Conservation (phyloP, 306 rosid species). For the Medicago ruthenica region DNA sequence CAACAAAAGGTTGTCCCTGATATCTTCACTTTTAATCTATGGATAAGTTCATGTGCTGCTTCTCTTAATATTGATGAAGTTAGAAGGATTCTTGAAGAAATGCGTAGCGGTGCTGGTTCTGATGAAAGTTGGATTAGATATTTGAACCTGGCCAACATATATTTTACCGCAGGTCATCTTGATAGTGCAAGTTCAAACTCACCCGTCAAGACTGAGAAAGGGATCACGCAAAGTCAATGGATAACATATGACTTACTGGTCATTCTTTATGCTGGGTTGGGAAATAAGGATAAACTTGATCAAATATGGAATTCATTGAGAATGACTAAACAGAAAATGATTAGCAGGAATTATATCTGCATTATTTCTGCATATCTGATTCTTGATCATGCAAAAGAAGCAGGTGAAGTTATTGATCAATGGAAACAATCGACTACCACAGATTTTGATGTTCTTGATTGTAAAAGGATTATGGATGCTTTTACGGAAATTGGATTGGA, state of each 20-base stretch:
- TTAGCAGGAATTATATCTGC: constrained; percentile 76
- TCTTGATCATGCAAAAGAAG: constrained; percentile 73
- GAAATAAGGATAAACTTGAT: constrained; percentile 73
- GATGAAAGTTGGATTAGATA: constrained; percentile 78
- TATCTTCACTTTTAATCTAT: constrained; percentile 85
- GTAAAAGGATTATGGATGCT: constrained; percentile 63
- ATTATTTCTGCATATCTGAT: constrained; percentile 79
- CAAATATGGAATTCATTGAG: constrained; percentile 86
- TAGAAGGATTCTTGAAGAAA: constrained; percentile 70
- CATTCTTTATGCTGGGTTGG: constrained; percentile 80
- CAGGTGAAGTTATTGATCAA: constrained; percentile 73
- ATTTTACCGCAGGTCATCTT: constrained; percentile 60
- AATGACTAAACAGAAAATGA: constrained; percentile 85
- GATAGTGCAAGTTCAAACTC: constrained; percentile 59
- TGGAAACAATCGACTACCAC: constrained; percentile 77
- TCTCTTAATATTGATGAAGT: constrained; percentile 64
- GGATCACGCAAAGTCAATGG: constrained; percentile 80
- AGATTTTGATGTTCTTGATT: constrained; percentile 64
- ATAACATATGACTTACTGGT: constrained; percentile 89
- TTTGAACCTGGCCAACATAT: constrained; percentile 64
- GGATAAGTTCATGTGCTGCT: constrained; percentile 93
- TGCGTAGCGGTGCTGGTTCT: constrained; percentile 59
- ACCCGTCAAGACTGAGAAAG: constrained; percentile 73
- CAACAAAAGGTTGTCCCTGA: constrained; percentile 67
- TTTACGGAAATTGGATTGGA: constrained; percentile 62